A percentile compares a stretch with the other conserved stretches of the same genome.
These are phyloP conservation scores for Botrytis fabae DNA, from an alignment of 2,329 filamentous ascomycete species.

Conservation along the genomic window DNA sequence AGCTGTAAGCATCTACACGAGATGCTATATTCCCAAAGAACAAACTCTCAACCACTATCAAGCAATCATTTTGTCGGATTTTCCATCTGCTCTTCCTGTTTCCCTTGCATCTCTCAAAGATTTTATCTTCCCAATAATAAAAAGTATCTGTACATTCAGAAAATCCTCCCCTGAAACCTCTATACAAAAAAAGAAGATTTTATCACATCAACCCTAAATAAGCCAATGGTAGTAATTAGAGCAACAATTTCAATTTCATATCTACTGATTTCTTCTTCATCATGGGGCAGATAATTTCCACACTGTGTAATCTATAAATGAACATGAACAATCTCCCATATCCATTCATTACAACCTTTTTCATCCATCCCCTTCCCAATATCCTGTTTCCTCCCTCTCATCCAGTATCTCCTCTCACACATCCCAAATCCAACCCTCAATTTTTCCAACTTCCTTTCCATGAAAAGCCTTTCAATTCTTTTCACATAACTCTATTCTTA, in stretches of 20 bases:
- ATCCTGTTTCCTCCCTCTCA: background rate
- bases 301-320: background rate
- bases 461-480: background rate
- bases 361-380: background rate
- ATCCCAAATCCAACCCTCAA: background rate
- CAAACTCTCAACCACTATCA: background rate
- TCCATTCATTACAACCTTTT: background rate
- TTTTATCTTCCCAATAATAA: background rate
- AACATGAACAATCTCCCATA: fast-evolving
- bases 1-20: background rate
- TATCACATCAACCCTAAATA: background rate
- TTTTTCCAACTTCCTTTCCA: background rate
- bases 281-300: background rate
- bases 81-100: background rate
- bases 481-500: background rate
- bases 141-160: background rate
- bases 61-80: background rate
- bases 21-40: background rate
- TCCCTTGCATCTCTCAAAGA: background rate
- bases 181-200: too few species aligned
- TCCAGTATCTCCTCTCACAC: background rate
- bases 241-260: background rate
- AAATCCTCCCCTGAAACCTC: background rate
- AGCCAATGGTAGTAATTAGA: background rate
- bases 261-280: background rate